Evolutionary conservation across 2,329 filamentous ascomycete genomes (phyloP), one percentile per base, ranked within the genome.

Genomic region (Elsinoe arachidis): DNA sequence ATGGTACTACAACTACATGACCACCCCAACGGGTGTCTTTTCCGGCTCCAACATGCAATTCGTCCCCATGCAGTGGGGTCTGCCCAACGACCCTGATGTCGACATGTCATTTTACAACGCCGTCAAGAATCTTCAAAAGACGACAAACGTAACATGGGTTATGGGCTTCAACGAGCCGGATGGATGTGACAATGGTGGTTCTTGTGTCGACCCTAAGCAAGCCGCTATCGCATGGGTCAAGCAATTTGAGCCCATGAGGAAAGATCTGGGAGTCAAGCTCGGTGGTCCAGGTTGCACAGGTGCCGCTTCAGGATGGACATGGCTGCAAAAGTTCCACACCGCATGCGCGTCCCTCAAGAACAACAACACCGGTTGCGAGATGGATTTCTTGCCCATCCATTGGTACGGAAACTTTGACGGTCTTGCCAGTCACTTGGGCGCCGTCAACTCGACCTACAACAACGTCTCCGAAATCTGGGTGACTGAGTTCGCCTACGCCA

Each of bases 1-100:
- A 2, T 93, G 88, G 88, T 93, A 93, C 76, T 93, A 92, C 78
- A 92, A 91, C 74, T 93, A 91, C 70, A 71, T 73, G 23, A 66
- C 76, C 17, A 67, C 70, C 2, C 86, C 87, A 1, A 66, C 65
- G 15, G 39, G 53, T 3, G 57, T 52, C 15, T 62, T 68, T 60
- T 69, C 75, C 52, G 65, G 76, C 30, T 64, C 77, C 12, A 70
- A 77, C 12, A 81, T 92, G 63, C 78, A 88, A 68, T 93, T 89
- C 69, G 83, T 92, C 1, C 88, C 88, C 53, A 90, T 90, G 87
- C 80, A 90, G 59, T 92, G 85, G 85, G 86, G 86, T 33, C 74
- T 80, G 9, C 72, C 75, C 2, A 67, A 61, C 47, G 62, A 63
- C 54, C 58, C 58, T 1, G 55, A 39, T 33, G 72, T 75, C 57